A percentile compares a stretch with the other conserved stretches of the same genome.
These are phyloP conservation scores for Trichophyton verrucosum DNA, from an alignment of 2,329 filamentous ascomycete species.

Conservation along the genomic window DNA sequence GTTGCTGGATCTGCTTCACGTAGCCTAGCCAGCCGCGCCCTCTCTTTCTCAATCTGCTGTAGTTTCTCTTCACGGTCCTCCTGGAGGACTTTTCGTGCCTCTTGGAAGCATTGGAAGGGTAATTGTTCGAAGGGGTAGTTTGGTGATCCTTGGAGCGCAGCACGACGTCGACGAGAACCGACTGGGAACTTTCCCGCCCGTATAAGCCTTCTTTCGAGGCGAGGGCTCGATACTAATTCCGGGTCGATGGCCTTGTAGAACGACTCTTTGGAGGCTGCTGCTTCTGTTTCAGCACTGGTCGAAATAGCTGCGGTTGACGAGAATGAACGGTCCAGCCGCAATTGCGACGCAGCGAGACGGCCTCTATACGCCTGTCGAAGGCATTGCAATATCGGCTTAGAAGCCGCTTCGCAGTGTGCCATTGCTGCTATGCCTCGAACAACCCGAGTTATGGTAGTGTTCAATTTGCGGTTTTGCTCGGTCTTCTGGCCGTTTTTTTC, in stretches of 20 bases:
- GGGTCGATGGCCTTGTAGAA: slow-evolving; percentile 44
- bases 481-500: slow-evolving; percentile 8
- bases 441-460: slow-evolving; percentile 4
- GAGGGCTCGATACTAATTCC: slow-evolving; percentile 51
- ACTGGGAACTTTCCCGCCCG: slow-evolving; percentile 58
- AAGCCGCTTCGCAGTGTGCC: slow-evolving; percentile 33
- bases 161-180: slow-evolving; percentile 73
- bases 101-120: slow-evolving; percentile 96
- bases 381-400: slow-evolving; percentile 32
- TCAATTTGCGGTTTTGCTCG: slow-evolving; percentile 10
- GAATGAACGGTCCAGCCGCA: slow-evolving; percentile 35
- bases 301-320: slow-evolving; percentile 34
- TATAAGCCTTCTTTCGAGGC: slow-evolving; percentile 56
- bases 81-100: slow-evolving; percentile 71
- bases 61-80: slow-evolving; percentile 74
- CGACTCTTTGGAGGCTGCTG: slow-evolving; percentile 25
- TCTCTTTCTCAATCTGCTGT: slow-evolving; percentile 53
- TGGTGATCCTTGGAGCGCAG: slow-evolving; percentile 51
- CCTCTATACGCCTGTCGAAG: slow-evolving; percentile 26
- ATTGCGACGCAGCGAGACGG: slow-evolving; percentile 23
- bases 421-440: slow-evolving; percentile 18
- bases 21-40: slow-evolving; percentile 56
- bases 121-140: slow-evolving; percentile 82
- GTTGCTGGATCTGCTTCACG: slow-evolving; percentile 45
- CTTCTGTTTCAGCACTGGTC: slow-evolving; percentile 34